Evolutionary conservation across 108 stramenopile species (phyloP).

Genomic region (Bacterosira constricta): DNA sequence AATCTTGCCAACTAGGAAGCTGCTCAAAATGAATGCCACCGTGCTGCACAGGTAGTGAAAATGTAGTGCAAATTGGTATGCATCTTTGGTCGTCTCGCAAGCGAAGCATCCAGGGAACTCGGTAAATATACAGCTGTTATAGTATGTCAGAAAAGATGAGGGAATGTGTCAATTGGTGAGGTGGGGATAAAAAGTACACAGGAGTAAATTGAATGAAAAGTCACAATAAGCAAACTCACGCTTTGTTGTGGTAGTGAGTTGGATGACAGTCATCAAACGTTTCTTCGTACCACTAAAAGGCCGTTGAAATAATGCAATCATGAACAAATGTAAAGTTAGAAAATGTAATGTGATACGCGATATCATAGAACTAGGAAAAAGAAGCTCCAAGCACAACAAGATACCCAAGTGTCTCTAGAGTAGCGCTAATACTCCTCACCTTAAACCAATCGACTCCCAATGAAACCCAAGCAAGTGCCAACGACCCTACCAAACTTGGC

Average conservation of each 20-base stretch:
- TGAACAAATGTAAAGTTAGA: no score
- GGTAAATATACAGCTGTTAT: constrained; percentile 67
- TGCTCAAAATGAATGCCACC: constrained; percentile 24
- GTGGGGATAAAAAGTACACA: no score
- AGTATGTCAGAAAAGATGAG: no score
- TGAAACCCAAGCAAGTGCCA: constrained; percentile 68
- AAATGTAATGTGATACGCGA: background rate
- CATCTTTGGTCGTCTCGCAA: constrained; percentile 57
- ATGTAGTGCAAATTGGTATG: constrained; percentile 28
- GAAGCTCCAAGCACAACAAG: no score
- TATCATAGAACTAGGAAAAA: no score
- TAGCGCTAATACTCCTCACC: constrained; percentile 23
- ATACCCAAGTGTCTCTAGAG: background rate
- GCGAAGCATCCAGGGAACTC: constrained; percentile 88
- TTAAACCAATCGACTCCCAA: constrained; percentile 88
- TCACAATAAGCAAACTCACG: no score
- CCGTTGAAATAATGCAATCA: background rate
- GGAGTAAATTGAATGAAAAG: no score
- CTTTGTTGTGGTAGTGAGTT: constrained; percentile 82
- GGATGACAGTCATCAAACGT: constrained; percentile 64
- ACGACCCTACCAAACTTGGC: constrained; percentile 72
- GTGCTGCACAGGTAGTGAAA: constrained; percentile 48
- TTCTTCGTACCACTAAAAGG: constrained; percentile 59
- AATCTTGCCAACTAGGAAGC: constrained; percentile 29
- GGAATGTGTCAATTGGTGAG: no score